Evolutionary conservation across 164 flowering plant species (phyloP).

Genomic region (Umbellularia californica): DNA sequence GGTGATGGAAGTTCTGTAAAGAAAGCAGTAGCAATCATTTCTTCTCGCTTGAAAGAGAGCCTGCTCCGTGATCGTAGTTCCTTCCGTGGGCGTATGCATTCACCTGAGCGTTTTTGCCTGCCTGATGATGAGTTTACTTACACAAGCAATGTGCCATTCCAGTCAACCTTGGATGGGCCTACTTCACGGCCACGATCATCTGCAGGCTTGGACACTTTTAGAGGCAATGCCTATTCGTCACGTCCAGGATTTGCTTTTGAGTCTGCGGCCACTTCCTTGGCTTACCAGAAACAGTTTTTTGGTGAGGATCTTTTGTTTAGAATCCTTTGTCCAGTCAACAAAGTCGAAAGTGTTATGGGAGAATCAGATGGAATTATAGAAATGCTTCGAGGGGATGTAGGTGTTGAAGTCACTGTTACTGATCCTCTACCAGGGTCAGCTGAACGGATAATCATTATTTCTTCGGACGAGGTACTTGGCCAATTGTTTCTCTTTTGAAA

Average conservation of each 20-base stretch:
- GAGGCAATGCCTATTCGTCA: conserved; percentile 42
- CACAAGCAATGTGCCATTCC: conserved; percentile 30
- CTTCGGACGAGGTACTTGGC: conserved; percentile 82
- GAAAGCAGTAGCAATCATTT: conserved; percentile 70
- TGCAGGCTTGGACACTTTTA: conserved; percentile 23
- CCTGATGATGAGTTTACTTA: conserved; percentile 78
- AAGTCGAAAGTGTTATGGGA: conserved; percentile 64
- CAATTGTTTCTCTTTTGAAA: background rate
- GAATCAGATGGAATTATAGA: conserved; percentile 77
- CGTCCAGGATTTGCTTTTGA: conserved; percentile 44
- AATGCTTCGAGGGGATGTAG: conserved; percentile 79
- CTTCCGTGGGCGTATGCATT: conserved; percentile 57
- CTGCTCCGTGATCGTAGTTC: conserved; percentile 91
- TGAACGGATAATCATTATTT: conserved; percentile 64
- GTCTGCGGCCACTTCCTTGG: conserved; percentile 34
- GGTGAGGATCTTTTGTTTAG: conserved; percentile 78
- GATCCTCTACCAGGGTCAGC: conserved; percentile 65
- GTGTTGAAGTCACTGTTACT: conserved; percentile 71
- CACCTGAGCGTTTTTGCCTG: conserved; percentile 66
- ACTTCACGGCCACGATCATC: conserved; percentile 41
- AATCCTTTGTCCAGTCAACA: conserved; percentile 83
- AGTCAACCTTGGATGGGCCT: conserved; percentile 47
- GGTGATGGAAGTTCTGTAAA: conserved; percentile 79
- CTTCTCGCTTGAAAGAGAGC: conserved; percentile 91
- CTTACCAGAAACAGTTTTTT: conserved; percentile 45